Evolutionary conservation across 495 filamentous ascomycete genomes (phyloP).

Genomic region (Neurospora sp.): DNA sequence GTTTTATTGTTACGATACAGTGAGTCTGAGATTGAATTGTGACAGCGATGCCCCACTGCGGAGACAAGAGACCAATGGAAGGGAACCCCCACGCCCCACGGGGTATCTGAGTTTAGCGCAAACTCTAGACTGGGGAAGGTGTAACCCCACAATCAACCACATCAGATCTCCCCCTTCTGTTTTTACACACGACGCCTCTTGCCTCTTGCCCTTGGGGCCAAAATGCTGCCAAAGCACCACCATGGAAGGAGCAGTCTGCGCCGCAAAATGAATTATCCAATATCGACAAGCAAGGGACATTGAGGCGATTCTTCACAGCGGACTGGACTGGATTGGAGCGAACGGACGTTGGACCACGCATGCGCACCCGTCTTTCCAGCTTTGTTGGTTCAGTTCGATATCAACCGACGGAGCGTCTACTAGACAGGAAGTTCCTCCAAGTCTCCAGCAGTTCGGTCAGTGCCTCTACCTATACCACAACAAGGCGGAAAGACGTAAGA

Average conservation of each 20-base stretch:
- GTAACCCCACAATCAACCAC: slow-evolving; percentile 15
- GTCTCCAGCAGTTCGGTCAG: neutral
- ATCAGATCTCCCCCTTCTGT: neutral
- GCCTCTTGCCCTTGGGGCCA: neutral
- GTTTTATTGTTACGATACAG: neutral
- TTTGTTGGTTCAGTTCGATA: neutral
- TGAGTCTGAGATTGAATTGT: neutral
- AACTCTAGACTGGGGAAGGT: slow-evolving; percentile 1
- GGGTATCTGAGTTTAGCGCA: slow-evolving; percentile 10
- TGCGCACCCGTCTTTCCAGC: neutral
- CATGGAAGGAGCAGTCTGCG: neutral
- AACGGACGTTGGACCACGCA: neutral
- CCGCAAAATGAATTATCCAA: neutral
- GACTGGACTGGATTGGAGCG: neutral
- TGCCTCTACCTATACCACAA: neutral
- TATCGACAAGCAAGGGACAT: neutral
- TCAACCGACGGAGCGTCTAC: neutral
- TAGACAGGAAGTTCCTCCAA: neutral
- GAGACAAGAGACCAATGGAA: neutral
- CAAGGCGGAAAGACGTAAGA: neutral
- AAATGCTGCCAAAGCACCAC: neutral
- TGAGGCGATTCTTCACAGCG: neutral
- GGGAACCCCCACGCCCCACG: slow-evolving; percentile 23
- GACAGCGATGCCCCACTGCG: neutral
- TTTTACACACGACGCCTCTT: neutral